Evolutionary conservation across 345 rosid species (phyloP), one percentile per base, ranked within the genome.

Genomic region (Gossypium raimondii): DNA sequence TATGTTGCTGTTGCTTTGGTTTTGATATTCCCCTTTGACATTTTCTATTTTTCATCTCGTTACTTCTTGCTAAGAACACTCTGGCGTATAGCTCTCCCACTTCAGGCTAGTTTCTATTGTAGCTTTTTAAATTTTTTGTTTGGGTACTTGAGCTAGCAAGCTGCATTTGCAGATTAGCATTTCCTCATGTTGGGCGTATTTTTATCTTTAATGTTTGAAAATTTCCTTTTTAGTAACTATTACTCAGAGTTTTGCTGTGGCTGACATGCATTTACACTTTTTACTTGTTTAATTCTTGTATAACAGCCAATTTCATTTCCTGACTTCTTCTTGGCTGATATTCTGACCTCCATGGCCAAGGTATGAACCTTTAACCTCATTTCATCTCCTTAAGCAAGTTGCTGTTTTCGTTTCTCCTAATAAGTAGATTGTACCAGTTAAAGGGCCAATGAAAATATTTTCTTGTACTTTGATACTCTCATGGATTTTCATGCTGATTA

Each of bases 251-350:
- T 75, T 71, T n/a, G 59, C 14, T 27, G 27, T 22, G 34, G 18
- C 43, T 72, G 73, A 20, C 27, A 14, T 65, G 20, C 34, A 18
- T 76, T 76, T 41, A 5, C 72, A 34, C 18, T 59, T 73, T 18
- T 44, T 14, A 48, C 41, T 69, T 67, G 41, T 56, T 61, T 47
- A 57, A 81, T 73, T 76, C 55, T 56, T 78, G 48, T 78, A 52
- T 67, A 52, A 71, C 97, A 95, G 99, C 89, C 97, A 81, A 93
- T 95, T 76, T 75, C 98, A 65, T 95, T 95, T 85, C 85, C 94
- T 25, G 98, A 95, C 91, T 95, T 93, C 86, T 95, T 95, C 73
- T 78, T 95, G 90, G 98, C 98, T 24, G 99, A 93, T 84, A 93
- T 95, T 62, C 79, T 93, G 74, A 95, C 99, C 52, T 95, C 98